Conservation (phyloP, 2,329 filamentous ascomycete genomes). For the Phialemonium atrogriseum region DNA sequence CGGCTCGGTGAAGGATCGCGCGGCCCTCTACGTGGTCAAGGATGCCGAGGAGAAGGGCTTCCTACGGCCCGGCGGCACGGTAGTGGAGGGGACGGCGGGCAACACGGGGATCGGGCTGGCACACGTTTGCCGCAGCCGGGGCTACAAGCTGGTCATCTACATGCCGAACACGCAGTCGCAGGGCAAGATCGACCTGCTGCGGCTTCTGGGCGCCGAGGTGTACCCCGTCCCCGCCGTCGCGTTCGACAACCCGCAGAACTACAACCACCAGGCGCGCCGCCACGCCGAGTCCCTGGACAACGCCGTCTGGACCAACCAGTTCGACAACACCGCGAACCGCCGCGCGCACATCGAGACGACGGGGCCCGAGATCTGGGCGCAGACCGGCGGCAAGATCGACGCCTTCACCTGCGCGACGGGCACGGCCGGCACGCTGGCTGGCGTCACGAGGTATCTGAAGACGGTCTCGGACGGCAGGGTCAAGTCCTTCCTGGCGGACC, state of each 20-base stretch:
- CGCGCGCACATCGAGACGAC: slow-evolving; percentile 95
- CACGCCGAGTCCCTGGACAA: slow-evolving; percentile 83
- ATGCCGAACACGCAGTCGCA: slow-evolving; percentile 99
- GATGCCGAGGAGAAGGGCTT: slow-evolving; percentile 86
- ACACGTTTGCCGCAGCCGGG: slow-evolving; percentile 86
- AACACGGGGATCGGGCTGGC: slow-evolving; percentile 98
- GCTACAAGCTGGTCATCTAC: slow-evolving; percentile 96
- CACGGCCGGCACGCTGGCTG: slow-evolving; percentile 85
- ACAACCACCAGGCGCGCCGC: slow-evolving; percentile 89
- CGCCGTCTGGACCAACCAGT: slow-evolving; percentile 98
- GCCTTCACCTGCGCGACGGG: slow-evolving; percentile 95
- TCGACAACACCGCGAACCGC: slow-evolving; percentile 92
- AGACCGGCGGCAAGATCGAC: slow-evolving; percentile 78
- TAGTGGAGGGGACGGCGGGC: slow-evolving; percentile 93
- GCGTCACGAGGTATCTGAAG: slow-evolving; percentile 83
- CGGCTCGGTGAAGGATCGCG: slow-evolving; percentile 92
- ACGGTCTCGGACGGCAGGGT: slow-evolving; percentile 69
- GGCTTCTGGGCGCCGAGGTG: slow-evolving; percentile 87
- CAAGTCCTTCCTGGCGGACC: slow-evolving; percentile 85
- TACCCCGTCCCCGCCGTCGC: slow-evolving; percentile 93
- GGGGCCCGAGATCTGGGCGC: slow-evolving; percentile 92
- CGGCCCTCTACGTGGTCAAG: slow-evolving; percentile 86
- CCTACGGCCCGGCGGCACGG: slow-evolving; percentile 77
- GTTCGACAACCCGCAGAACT: slow-evolving; percentile 92
- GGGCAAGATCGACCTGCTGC: slow-evolving; percentile 90